These are phyloP conservation scores for Suillus subluteus DNA, from an alignment of 768 basidiomycete genomes.

Conservation along the genomic window DNA sequence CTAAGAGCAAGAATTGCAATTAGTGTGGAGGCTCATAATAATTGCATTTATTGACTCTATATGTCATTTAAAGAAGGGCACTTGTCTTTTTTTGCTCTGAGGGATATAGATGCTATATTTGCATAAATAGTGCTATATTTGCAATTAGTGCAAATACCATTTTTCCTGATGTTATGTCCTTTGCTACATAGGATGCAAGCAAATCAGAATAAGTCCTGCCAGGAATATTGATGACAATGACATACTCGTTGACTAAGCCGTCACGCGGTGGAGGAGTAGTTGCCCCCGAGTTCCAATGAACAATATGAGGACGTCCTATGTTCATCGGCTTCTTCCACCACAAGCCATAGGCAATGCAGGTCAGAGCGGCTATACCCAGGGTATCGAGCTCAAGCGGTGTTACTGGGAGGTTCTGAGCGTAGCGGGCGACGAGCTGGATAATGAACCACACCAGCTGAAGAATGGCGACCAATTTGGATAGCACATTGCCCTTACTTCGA, in stretches of 20 bases:
- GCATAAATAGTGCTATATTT: too few relatives aligned
- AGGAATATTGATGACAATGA: background rate
- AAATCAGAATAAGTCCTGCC: background rate
- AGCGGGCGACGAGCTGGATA: conserved; percentile 30
- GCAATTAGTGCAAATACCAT: too few relatives aligned
- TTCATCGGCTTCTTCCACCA: conserved; percentile 42
- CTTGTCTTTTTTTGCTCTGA: too few relatives aligned
- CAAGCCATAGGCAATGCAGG: conserved; percentile 31
- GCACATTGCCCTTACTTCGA: conserved; percentile 35
- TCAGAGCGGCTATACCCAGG: conserved; percentile 32
- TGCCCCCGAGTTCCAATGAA: background rate
- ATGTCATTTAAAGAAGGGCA: too few relatives aligned
- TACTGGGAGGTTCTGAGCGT: conserved; percentile 24
- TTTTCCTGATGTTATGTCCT: too few relatives aligned
- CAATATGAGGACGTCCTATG: conserved; percentile 18
- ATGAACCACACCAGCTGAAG: conserved; percentile 39
- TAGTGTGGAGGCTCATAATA: too few relatives aligned
- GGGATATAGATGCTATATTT: too few relatives aligned
- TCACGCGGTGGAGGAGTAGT: background rate
- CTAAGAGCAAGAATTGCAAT: too few relatives aligned
- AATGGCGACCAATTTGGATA: conserved; percentile 35
- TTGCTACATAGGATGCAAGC: background rate
- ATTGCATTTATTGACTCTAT: too few relatives aligned
- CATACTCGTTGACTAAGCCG: background rate
- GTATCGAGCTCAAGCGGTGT: conserved; percentile 39